phyloP scores from a whole-genome alignment of 2,329 filamentous ascomycete genomes.

The Penicillium sp. region DNA sequence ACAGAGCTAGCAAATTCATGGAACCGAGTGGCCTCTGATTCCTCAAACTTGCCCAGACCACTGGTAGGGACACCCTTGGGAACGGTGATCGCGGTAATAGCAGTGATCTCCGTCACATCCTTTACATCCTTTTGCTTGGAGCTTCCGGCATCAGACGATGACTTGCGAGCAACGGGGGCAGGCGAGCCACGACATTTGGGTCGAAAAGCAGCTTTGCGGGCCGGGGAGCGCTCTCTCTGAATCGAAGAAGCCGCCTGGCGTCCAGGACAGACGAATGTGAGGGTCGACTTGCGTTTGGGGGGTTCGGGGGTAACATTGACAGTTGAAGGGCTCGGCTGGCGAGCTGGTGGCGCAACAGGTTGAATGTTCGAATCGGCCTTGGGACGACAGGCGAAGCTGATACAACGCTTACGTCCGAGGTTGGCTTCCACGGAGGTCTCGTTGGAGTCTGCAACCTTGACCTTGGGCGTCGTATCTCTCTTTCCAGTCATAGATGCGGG shows the following conservation, averaged over 20 bases:
- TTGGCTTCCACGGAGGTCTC: slow-evolving; percentile 62
- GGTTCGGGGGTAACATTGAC: slow-evolving; percentile 24
- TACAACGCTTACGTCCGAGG: slow-evolving; percentile 77
- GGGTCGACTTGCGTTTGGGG: slow-evolving; percentile 43
- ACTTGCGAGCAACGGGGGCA: slow-evolving; percentile 35
- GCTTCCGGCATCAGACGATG: slow-evolving; percentile 18
- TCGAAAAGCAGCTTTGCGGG: slow-evolving; percentile 22
- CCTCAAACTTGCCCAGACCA: slow-evolving; percentile 41
- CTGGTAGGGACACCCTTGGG: slow-evolving; percentile 33
- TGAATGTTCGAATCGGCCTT: slow-evolving; percentile 52
- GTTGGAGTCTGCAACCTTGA: slow-evolving; percentile 35
- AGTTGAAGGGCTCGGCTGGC: slow-evolving; percentile 24
- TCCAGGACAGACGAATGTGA: slow-evolving; percentile 49
- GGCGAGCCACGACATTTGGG: slow-evolving; percentile 41
- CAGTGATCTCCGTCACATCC: slow-evolving; percentile 7
- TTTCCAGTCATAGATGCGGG: slow-evolving; percentile 13
- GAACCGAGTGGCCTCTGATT: slow-evolving; percentile 56
- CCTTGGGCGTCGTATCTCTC: slow-evolving; percentile 21
- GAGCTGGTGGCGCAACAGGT: slow-evolving; percentile 21
- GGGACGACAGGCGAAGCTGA: slow-evolving; percentile 82
- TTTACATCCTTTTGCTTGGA: slow-evolving; percentile 6
- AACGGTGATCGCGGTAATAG: slow-evolving; percentile 8
- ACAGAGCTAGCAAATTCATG: slow-evolving; percentile 88
- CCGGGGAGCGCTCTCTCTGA: slow-evolving; percentile 27
- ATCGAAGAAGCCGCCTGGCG: slow-evolving; percentile 26